Evolutionary conservation across 2,329 filamentous ascomycete species (phyloP), one percentile per base, ranked within the genome.

Genomic region (Diplodia scrobiculata): DNA sequence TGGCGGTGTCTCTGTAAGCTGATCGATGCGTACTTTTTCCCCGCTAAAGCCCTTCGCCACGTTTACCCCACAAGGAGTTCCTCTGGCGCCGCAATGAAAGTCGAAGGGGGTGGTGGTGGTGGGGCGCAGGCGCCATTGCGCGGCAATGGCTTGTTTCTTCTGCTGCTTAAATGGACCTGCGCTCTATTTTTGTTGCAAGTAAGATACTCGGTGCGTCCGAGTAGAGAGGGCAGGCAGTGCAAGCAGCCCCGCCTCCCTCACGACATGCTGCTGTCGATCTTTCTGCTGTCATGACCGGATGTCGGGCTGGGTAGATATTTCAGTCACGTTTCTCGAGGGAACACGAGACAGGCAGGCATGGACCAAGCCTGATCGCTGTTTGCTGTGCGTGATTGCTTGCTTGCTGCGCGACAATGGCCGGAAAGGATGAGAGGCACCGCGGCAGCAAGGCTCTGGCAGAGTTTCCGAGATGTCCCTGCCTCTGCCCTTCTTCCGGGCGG

Each of bases 21-120:
- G 17, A 41, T 25, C 25, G 25, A 5, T 32, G 9, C 1, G 17
- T 45, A n/a, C n/a, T 45, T 45, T 45, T 45, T 45, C 7, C 41
- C 19, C 41, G 41, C 78, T 36, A 36, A 36, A 11, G 1, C 21
- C 25, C 1, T 36, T 54, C 29, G 29, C 52, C 52, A 53, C 27
- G 21, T 36, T 54, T 54, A 54, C 52, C 52, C 52, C 52, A 54
- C 52, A 36, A 25, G 32, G 34, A n/a, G 17, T 25, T 53, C 13
- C 5, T 32, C 17, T 17, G n/a, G 50, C 11, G 17, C 25, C 25
- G 25, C 25, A 25, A 1, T 3, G 25, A 25, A 25, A 25, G 25
- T 2, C 25, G 27, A 19, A n/a, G 5, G 7, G 14, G 5, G 3
- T 3, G 13, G 11, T 45, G 11, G 53, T 58, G 53, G 53, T 10